Conservation (phyloP, 1,139 yeast genomes). For the Arxiozyma slooffiae region DNA sequence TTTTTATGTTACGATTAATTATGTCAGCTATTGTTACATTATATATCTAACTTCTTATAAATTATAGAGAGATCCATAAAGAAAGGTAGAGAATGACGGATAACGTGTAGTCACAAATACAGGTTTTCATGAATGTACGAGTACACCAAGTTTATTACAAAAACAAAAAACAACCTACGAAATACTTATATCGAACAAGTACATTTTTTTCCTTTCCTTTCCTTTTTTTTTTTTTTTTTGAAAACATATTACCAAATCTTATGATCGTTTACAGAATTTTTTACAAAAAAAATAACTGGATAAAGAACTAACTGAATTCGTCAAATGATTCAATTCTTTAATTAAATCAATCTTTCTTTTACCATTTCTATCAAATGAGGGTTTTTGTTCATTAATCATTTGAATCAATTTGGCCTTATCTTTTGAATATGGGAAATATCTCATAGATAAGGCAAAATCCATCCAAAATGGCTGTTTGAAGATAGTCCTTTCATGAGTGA, state of each 20-base stretch:
- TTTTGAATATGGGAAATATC: constrained; percentile 64
- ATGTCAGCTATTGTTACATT: neutral
- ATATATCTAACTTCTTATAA: too few relatives aligned
- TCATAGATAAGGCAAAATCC: constrained; percentile 45
- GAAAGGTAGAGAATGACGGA: neutral
- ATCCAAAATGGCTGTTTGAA: constrained; percentile 60
- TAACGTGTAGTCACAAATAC: neutral
- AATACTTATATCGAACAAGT: neutral
- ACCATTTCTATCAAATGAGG: constrained; percentile 8
- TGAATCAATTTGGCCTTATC: constrained; percentile 22
- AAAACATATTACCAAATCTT: too few relatives aligned
- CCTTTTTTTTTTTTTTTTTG: too few relatives aligned
- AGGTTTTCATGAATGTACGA: neutral
- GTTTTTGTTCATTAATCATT: constrained; percentile 17
- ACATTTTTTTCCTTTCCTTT: too few relatives aligned
- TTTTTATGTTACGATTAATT: too few relatives aligned
- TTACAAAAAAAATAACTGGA: neutral
- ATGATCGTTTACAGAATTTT: neutral
- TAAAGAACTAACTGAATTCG: neutral
- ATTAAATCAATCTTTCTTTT: neutral
- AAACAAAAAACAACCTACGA: neutral
- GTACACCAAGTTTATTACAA: neutral
- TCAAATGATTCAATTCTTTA: neutral
- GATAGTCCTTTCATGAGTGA: constrained; percentile 67
- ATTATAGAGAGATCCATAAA: too few relatives aligned